Evolutionary conservation across 2,329 filamentous ascomycete species (phyloP).

Genomic region (Nothophaeocryptopus gaeumannii): DNA sequence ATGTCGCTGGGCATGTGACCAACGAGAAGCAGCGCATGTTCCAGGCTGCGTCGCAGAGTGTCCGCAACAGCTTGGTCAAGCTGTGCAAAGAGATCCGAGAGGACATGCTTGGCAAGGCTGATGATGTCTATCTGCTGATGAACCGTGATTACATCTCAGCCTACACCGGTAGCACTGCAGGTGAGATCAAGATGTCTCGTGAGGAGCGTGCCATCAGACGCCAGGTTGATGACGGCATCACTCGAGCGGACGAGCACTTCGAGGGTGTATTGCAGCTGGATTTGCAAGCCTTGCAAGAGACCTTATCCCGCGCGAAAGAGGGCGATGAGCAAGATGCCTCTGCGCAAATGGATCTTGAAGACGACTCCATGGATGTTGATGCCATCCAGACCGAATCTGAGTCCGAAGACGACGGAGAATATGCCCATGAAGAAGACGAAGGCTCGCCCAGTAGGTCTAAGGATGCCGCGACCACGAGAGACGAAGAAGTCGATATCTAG

Average conservation of each 20-base stretch:
- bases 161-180: constrained; percentile 27
- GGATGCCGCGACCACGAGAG: no score
- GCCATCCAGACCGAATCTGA: background rate
- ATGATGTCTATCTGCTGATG: constrained; percentile 44
- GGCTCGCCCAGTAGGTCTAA: no score
- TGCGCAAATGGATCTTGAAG: background rate
- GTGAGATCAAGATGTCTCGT: constrained; percentile 17
- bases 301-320: background rate
- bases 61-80: constrained; percentile 40
- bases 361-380: constrained; percentile 11
- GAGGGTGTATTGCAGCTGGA: constrained; percentile 16
- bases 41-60: constrained; percentile 40
- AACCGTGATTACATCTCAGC: constrained; percentile 39
- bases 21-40: constrained; percentile 50
- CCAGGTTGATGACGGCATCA: constrained; percentile 22
- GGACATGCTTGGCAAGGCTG: constrained; percentile 44
- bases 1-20: constrained; percentile 49
- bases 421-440: constrained; percentile 1
- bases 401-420: background rate
- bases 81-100: constrained; percentile 46
- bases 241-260: constrained; percentile 18
- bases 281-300: constrained; percentile 19
- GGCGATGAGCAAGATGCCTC: background rate
- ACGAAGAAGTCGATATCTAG: no score
- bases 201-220: constrained; percentile 22